phyloP scores from a whole-genome alignment of 208 protist species.

The Trypanosoma vivax region DNA sequence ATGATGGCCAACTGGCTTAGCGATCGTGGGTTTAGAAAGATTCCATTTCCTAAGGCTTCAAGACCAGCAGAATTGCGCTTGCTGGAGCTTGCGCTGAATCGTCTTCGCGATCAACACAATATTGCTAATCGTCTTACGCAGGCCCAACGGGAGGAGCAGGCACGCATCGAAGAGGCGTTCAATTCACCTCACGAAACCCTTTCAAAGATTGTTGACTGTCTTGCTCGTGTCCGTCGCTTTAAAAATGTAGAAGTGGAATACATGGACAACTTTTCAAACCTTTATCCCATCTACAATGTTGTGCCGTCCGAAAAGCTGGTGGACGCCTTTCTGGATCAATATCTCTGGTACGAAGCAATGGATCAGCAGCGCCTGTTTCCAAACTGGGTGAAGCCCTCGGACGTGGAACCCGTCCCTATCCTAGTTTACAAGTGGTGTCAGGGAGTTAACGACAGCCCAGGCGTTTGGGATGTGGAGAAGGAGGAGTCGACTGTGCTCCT shows the following conservation, averaged over 20 bases:
- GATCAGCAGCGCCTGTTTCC: slow-evolving; percentile 99
- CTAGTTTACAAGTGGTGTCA: slow-evolving; percentile 99
- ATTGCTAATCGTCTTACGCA: slow-evolving; percentile 98
- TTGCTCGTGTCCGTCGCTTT: slow-evolving; percentile 98
- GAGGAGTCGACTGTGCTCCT: slow-evolving; percentile 98
- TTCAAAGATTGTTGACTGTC: slow-evolving; percentile 98
- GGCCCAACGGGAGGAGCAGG: slow-evolving; percentile 99
- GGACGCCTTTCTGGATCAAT: slow-evolving; percentile 99
- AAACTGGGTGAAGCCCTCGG: slow-evolving; percentile 99
- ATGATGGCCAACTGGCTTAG: slow-evolving; percentile 99
- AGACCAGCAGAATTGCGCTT: slow-evolving; percentile 99
- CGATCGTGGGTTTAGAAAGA: slow-evolving; percentile 98
- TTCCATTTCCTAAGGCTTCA: slow-evolving; percentile 99
- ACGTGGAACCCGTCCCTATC: slow-evolving; percentile 98
- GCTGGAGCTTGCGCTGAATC: slow-evolving; percentile 98
- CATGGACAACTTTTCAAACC: slow-evolving; percentile 99
- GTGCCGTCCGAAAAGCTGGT: slow-evolving; percentile 99
- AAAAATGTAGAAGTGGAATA: slow-evolving; percentile 99
- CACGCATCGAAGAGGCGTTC: slow-evolving; percentile 99
- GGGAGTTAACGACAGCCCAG: slow-evolving; percentile 99
- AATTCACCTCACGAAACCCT: slow-evolving; percentile 99
- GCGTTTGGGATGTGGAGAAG: slow-evolving; percentile 96
- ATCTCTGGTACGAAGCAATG: slow-evolving; percentile 99
- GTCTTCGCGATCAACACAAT: slow-evolving; percentile 98
- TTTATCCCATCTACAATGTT: slow-evolving; percentile 99